Evolutionary conservation across 2,329 filamentous ascomycete species (phyloP), one percentile per base, ranked within the genome.

Genomic region (Chaetomium sp.): DNA sequence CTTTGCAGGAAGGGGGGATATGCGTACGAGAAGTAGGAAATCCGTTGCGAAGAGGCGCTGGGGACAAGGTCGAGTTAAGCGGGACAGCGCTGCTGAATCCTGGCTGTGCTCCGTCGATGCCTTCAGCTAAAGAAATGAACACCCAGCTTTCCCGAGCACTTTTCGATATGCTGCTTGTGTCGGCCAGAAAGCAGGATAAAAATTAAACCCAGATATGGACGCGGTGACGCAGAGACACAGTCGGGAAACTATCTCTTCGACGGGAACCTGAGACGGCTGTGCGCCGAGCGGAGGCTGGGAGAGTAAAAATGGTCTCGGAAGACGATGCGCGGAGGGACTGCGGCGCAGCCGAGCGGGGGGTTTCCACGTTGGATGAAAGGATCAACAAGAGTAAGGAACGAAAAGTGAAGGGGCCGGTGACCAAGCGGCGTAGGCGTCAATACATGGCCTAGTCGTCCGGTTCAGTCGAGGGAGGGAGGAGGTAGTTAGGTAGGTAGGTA

Each of bases 21-120:
- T 57, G 7, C n/a, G 8, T 42, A 13, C 19, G n/a, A 3, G 21
- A 23, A 49, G 23, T 19, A 38, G 53, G 16, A 2, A 16, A 8
- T 21, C 23, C 27, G 47, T 5, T n/a, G 35, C 5, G 29, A 45
- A 49, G 33, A 64, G 66, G 47, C 63, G 65, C 61, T 63, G 61
- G 69, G 72, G 50, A 33, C 25, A 47, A 60, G 54, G 47, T 63
- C 55, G 67, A 72, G 67, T 68, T 70, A 73, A 62, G 70, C 67
- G 70, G 80, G 80, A 82, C 81, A 83, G 81, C 81, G 71, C 81
- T 81, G 81, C 81, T 83, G 81, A 78, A 83, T 83, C 81, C 81
- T 64, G 55, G 61, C 54, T 62, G 51, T 27, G 55, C 65, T 64
- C 63, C 70, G 70, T 45, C 27, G n/a, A 55, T 60, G 57, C 47